Base-by-base conservation (phyloP, 129 eudicot species). In the Arctium minus region DNA sequence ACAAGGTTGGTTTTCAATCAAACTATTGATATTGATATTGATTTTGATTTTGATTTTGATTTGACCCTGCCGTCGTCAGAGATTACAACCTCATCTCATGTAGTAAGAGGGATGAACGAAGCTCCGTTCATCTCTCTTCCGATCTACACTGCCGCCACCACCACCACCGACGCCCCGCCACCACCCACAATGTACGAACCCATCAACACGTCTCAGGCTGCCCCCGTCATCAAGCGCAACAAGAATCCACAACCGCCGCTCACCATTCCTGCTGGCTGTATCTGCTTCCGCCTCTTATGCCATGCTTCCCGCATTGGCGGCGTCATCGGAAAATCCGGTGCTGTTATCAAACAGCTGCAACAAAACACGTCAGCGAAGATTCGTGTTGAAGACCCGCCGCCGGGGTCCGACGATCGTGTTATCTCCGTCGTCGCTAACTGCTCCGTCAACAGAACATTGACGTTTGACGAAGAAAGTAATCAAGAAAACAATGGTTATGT, bases 251-350 rank as follows among this genome's bases (percentile, higher is more conserved):
- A 65, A 9, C 78, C 90, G 17, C 89, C 86, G 6, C 70, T 78
- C 5, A 13, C 1, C 68, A 67, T 86, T 53, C 91, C 92, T 7
- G 7, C 86, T 6, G 90, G 92, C 31, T 42, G 74, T 82, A 86
- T 75, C 39, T 60, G 79, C 40, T 85, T 94, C 87, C 92, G 93
- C 0, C 78, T 94, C 27, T 88, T 92, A 83, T 90, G 96, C 89
- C 96, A 88, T 81, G 86, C 89, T 1, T 91, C 98, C 5, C 90
- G 88, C 69, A 70, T 92, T 75, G 94, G 97, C 53, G 92, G 88
- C 68, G 80, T 94, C 69, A 94, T 91, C 12, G 98, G 98, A 0
- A 90, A 90, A 73, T 82, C 93, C 9, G 98, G 98, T 67, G 70
- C 85, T 36, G 31, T 87, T 8, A 80, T 94, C 70, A 85, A 85